Conservation (phyloP, 257 asterid genomes). For the Solanum gracilifrons region DNA sequence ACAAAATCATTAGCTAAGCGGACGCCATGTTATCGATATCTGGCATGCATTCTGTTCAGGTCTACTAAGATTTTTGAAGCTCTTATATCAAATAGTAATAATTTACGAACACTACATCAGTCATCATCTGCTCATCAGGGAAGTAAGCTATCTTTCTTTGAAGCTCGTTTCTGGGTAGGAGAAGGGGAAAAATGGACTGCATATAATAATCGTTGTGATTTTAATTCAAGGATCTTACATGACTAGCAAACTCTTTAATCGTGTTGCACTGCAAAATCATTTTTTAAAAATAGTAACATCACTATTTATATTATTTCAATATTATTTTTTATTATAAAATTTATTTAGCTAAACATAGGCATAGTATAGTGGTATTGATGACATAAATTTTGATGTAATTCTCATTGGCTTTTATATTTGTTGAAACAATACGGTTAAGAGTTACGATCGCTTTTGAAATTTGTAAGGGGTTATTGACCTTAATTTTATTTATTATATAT, state of each 20-base stretch:
- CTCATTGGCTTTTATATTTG: neutral
- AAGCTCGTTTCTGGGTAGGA: too few species aligned
- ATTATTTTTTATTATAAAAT: neutral
- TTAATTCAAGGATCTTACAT: too few species aligned
- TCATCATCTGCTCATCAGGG: too few species aligned
- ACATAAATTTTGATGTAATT: neutral
- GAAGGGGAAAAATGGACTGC: too few species aligned
- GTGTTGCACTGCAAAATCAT: too few species aligned
- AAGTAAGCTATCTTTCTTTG: too few species aligned
- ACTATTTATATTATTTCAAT: neutral
- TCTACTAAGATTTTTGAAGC: too few species aligned
- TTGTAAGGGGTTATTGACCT: neutral
- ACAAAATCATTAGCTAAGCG: neutral
- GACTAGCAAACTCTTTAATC: too few species aligned
- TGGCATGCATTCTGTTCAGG: neutral
- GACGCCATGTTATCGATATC: neutral
- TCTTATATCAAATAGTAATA: too few species aligned
- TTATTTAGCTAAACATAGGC: neutral
- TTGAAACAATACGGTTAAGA: neutral
- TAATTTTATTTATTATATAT: neutral
- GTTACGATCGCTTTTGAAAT: neutral
- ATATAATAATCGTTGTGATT: too few species aligned
- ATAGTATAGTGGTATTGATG: neutral
- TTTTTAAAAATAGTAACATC: neutral
- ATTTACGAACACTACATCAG: too few species aligned